These are phyloP conservation scores for Tillandsia leiboldiana DNA, from an alignment of 176 grass and related monocot genomes.

Conservation along the genomic window DNA sequence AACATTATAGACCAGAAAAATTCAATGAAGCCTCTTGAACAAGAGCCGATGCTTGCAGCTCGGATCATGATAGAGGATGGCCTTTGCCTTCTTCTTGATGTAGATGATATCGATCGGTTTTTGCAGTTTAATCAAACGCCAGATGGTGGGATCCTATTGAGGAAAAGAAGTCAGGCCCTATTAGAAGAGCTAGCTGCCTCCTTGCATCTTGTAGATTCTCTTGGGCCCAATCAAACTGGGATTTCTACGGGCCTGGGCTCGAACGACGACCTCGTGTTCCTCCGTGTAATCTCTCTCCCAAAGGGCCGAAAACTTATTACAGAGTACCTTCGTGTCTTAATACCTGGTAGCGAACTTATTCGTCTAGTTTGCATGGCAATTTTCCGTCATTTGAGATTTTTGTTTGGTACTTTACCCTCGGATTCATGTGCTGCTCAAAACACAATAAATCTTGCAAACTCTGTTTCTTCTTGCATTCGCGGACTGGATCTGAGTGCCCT, in stretches of 20 bases:
- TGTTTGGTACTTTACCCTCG: conserved; percentile 25
- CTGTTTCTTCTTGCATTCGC: conserved; percentile 22
- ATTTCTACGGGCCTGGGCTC: conserved; percentile 5
- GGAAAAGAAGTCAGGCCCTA: conserved; percentile 22
- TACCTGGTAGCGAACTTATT: conserved; percentile 23
- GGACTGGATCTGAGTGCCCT: conserved; percentile 28
- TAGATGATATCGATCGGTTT: conserved; percentile 38
- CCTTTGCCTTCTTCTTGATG: conserved; percentile 28
- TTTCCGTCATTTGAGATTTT: conserved; percentile 35
- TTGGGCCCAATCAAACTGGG: conserved; percentile 15
- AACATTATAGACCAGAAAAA: conserved; percentile 17
- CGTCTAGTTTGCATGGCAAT: conserved; percentile 38
- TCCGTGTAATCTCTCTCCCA: conserved; percentile 25
- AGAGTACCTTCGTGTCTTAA: conserved; percentile 19
- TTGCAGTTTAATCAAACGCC: conserved; percentile 17
- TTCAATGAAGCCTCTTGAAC: conserved; percentile 26
- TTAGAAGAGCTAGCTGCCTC: conserved; percentile 30
- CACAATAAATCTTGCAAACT: conserved; percentile 13
- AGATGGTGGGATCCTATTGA: conserved; percentile 18
- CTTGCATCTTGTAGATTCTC: conserved; percentile 31
- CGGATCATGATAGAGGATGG: conserved; percentile 30
- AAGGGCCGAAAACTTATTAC: conserved; percentile 35
- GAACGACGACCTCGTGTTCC: conserved; percentile 35
- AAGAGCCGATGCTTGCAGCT: conserved; percentile 30
- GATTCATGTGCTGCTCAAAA: conserved; percentile 22